phyloP scores from a whole-genome alignment of 352 stramenopile species.

The Phytophthora europaea region DNA sequence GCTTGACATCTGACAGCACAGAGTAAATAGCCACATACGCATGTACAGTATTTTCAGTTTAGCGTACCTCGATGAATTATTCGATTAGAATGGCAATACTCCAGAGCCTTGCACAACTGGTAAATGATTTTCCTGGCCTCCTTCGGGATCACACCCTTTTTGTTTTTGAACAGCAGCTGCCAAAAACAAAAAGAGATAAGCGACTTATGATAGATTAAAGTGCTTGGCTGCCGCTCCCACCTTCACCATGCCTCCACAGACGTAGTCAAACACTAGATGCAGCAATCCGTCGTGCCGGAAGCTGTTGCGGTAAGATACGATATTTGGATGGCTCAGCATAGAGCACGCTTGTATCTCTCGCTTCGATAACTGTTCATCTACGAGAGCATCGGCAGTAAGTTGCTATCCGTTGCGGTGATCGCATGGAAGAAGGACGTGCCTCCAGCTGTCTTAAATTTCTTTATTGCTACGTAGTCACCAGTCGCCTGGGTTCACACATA shows the following conservation, averaged over 20 bases:
- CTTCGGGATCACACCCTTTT: conserved; percentile 64
- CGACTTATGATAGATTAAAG: not conserved
- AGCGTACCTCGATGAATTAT: conserved; percentile 82
- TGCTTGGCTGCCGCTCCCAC: conserved; percentile 31
- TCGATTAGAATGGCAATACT: conserved; percentile 82
- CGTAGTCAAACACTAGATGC: conserved; percentile 85
- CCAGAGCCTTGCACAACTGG: conserved; percentile 79
- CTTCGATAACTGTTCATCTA: conserved; percentile 83
- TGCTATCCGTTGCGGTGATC: not conserved
- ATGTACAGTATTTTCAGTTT: not conserved
- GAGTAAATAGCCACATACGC: not conserved
- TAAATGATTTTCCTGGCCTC: conserved; percentile 64
- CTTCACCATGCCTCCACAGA: conserved; percentile 76
- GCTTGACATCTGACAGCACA: conserved; percentile 71
- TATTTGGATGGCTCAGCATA: conserved; percentile 84
- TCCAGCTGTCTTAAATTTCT: conserved; percentile 82
- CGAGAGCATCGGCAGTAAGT: not conserved
- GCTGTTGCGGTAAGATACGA: conserved; percentile 85
- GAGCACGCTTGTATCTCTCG: conserved; percentile 86
- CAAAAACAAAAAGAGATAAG: not conserved
- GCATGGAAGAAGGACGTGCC: conserved; percentile 34
- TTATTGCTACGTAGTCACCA: conserved; percentile 81
- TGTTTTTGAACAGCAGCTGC: conserved; percentile 71
- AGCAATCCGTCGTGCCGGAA: conserved; percentile 83
- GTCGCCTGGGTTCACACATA: conserved; percentile 43